These are phyloP conservation scores for Ulota crispa DNA, from an alignment of 225 moss, liverwort and hornwort genomes.

Conservation along the genomic window DNA sequence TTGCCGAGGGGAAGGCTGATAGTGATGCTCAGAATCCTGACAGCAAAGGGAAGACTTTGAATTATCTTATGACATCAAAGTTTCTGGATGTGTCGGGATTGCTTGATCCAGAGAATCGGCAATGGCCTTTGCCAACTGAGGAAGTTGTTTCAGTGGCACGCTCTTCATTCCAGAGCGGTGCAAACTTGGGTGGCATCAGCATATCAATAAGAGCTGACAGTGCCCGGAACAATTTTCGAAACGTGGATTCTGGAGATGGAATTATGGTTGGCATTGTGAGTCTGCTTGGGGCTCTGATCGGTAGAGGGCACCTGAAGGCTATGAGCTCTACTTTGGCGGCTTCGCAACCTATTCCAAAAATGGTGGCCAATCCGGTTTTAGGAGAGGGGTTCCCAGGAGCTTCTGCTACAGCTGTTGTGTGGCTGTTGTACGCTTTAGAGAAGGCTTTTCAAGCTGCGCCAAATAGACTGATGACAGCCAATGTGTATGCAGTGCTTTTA, in stretches of 20 bases:
- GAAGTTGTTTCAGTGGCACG: slow-evolving; percentile 66
- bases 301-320: slow-evolving; percentile 84
- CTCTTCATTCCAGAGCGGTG: slow-evolving; percentile 71
- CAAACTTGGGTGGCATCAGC: slow-evolving; percentile 94
- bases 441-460: slow-evolving; percentile 88
- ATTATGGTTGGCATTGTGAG: slow-evolving; percentile 97
- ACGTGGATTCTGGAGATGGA: slow-evolving; percentile 95
- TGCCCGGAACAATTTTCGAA: slow-evolving; percentile 94
- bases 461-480: slow-evolving; percentile 77
- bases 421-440: slow-evolving; percentile 96
- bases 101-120: slow-evolving; percentile 60
- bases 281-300: slow-evolving; percentile 89
- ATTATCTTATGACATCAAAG: slow-evolving; percentile 62
- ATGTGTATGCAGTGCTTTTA: slow-evolving; percentile 90
- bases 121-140: slow-evolving; percentile 61
- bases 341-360: slow-evolving; percentile 62
- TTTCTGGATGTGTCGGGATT: slow-evolving; percentile 66
- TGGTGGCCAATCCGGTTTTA: slow-evolving; percentile 50
- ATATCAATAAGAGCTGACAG: slow-evolving; percentile 94
- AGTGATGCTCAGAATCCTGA: slow-evolving; percentile 39
- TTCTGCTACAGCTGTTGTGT: slow-evolving; percentile 83
- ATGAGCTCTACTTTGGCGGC: slow-evolving; percentile 89
- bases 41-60: slow-evolving; percentile 46
- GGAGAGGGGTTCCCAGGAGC: slow-evolving; percentile 79
- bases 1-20: slow-evolving; percentile 29